Evolutionary conservation across 495 filamentous ascomycete genomes (phyloP).

Genomic region (Penicillium herquei): DNA sequence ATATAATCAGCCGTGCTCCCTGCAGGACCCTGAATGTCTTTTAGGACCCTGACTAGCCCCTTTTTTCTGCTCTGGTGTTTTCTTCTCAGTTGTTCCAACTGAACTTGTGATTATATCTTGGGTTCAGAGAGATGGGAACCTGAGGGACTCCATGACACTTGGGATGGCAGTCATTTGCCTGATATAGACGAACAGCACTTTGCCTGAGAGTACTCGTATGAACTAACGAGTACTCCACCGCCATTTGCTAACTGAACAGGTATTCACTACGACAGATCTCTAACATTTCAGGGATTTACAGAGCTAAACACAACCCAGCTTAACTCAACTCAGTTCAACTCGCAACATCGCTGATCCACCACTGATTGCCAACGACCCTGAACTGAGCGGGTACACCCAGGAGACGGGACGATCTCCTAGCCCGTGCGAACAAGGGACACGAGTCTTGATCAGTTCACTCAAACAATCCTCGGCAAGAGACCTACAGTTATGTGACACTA

Average conservation of each 20-base stretch:
- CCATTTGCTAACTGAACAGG: too few relatives aligned
- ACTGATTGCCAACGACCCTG: not conserved
- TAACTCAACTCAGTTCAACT: not conserved
- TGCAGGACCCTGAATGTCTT: conserved; percentile 3
- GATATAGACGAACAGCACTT: too few relatives aligned
- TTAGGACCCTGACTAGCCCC: conserved; percentile 1
- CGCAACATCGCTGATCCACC: not conserved
- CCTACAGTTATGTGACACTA: too few relatives aligned
- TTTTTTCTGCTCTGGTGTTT: not conserved
- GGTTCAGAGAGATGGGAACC: too few relatives aligned
- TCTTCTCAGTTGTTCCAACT: not conserved
- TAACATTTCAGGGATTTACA: not conserved
- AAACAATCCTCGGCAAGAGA: not conserved
- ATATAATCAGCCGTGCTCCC: conserved; percentile 21
- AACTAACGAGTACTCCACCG: too few relatives aligned
- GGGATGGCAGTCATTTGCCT: too few relatives aligned
- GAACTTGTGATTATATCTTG: not conserved
- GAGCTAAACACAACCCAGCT: not conserved
- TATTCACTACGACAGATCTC: too few relatives aligned
- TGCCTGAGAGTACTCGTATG: too few relatives aligned
- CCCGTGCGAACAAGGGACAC: not conserved
- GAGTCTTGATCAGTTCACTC: not conserved
- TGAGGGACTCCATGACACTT: too few relatives aligned
- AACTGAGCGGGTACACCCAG: not conserved
- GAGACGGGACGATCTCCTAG: conserved; percentile 10